Percentiles rank a stretch among this genome's conserved stretches.
Evolutionary conservation across 1,284 basidiomycete species (phyloP).

Genomic region (Malassezia nana): DNA sequence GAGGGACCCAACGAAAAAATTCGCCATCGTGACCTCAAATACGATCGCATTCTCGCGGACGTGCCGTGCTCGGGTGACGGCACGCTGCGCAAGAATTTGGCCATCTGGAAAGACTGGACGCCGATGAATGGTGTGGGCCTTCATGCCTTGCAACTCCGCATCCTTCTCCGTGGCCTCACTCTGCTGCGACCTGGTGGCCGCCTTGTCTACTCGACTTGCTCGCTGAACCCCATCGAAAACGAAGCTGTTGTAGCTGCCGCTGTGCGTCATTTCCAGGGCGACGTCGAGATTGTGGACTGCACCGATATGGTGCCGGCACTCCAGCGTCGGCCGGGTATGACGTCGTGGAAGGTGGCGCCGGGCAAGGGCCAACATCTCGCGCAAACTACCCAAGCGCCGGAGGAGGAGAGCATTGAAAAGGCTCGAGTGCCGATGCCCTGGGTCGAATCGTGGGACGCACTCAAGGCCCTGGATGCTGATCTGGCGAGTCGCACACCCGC

Average conservation of each 20-base stretch:
- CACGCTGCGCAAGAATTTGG: conserved; percentile 84
- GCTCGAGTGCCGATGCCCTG: conserved; percentile 34
- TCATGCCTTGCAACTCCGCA: conserved; percentile 85
- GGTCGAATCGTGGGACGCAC: conserved; percentile 37
- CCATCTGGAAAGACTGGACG: conserved; percentile 90
- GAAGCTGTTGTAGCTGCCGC: conserved; percentile 85
- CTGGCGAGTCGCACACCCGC: conserved; percentile 31
- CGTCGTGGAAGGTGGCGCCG: conserved; percentile 41
- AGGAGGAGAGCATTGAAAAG: not conserved
- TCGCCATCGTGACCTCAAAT: conserved; percentile 57
- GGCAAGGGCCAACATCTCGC: conserved; percentile 34
- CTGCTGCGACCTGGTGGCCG: conserved; percentile 75
- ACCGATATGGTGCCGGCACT: conserved; percentile 63
- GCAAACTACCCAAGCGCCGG: conserved; percentile 17
- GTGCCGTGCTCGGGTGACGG: conserved; percentile 97
- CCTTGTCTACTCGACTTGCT: conserved; percentile 96
- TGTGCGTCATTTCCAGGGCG: conserved; percentile 49
- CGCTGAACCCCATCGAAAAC: conserved; percentile 92
- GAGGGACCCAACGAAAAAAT: conserved; percentile 20
- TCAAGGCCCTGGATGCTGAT: conserved; percentile 32
- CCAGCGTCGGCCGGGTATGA: conserved; percentile 54
- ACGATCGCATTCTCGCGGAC: conserved; percentile 89
- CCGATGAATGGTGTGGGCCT: conserved; percentile 79
- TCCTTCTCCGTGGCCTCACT: conserved; percentile 80
- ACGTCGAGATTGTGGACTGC: conserved; percentile 73